Evolutionary conservation across 176 grass and related monocot genomes (phyloP).

Genomic region (Juncus inflexus): DNA sequence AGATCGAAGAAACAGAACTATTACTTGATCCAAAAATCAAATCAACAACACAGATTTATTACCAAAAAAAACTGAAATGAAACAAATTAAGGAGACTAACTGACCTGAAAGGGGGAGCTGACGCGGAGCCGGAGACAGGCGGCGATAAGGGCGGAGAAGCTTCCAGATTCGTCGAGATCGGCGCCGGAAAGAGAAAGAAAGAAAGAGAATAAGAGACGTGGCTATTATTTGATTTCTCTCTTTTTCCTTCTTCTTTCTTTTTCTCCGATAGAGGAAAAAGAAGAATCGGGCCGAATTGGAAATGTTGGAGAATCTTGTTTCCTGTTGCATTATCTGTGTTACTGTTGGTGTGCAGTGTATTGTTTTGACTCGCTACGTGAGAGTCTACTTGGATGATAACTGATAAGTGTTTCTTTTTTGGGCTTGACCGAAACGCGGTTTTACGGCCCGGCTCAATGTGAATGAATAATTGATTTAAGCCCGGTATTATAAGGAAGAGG

Average conservation of each 20-base stretch:
- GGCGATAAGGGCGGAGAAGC: conserved; percentile 4
- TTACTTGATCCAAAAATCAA: conserved; percentile 20
- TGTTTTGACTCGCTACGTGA: too few relatives aligned
- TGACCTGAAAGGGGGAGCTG: not conserved
- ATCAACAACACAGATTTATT: conserved; percentile 16
- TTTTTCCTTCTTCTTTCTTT: not conserved
- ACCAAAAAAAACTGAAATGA: not conserved
- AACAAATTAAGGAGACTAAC: not conserved
- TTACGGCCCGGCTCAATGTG: too few relatives aligned
- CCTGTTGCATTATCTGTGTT: too few relatives aligned
- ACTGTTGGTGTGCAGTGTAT: too few relatives aligned
- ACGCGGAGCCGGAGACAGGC: not conserved
- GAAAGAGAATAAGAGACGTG: conserved; percentile 15
- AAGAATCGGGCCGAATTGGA: too few relatives aligned
- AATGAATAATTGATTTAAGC: too few relatives aligned
- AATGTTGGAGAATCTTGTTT: too few relatives aligned
- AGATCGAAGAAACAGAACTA: not conserved
- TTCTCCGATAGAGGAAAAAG: too few relatives aligned
- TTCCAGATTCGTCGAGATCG: conserved; percentile 13
- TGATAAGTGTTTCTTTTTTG: too few relatives aligned
- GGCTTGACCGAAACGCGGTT: too few relatives aligned
- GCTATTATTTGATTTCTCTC: conserved; percentile 23
- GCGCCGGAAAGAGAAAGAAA: not conserved
- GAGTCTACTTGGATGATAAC: too few relatives aligned
- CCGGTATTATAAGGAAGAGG: too few relatives aligned